Evolutionary conservation across 2,329 filamentous ascomycete species (phyloP), one percentile per base, ranked within the genome.

Genomic region (Fusarium domesticum): DNA sequence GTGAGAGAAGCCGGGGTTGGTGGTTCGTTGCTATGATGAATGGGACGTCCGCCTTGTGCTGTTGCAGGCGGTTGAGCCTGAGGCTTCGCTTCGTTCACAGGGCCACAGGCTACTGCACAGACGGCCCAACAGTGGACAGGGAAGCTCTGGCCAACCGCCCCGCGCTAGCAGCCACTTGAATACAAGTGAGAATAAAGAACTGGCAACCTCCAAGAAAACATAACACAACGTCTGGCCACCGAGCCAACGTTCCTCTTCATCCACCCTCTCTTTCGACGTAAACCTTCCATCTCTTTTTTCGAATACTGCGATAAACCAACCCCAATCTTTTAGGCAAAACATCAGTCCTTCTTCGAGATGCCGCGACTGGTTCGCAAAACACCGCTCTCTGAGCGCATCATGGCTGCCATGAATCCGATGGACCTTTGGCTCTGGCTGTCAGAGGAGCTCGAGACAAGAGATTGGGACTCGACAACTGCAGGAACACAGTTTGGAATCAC

Each of bases 341-440:
- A 16, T 7, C 37, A 35, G 30, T 31, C 18, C 41, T 37, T 42
- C 20, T 42, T 47, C 51, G 83, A 56, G 49, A 77, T 81, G 73
- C 89, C 90, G 59, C 84, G 85, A 60, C 79, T 96, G 50, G 83
- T 98, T 57, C 89, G 93, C 64, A 84, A 83, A 59, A 82, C 81
- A 64, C 85, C 93, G 64, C 78, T 96, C 56, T 64, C 71, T 20
- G 86, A 97, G 76, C 88, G 92, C 65, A 78, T 97, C 65, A 82
- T 83, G 64, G 77, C 87, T 44, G 83, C 83, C 66, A 73, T 96
- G 47, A 92, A 97, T 62, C 89, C 89, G 3, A 85, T 87, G 71
- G 93, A 98, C 69, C 87, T 92, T 61, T 71, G 93, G 42, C 81
- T 98, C 15, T 96, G 89, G 87, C 69, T 95, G 2, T 95, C 89